Evolutionary conservation across 2,329 filamentous ascomycete genomes (phyloP), one percentile per base, ranked within the genome.

Genomic region (Sphaerulina vaccinii): DNA sequence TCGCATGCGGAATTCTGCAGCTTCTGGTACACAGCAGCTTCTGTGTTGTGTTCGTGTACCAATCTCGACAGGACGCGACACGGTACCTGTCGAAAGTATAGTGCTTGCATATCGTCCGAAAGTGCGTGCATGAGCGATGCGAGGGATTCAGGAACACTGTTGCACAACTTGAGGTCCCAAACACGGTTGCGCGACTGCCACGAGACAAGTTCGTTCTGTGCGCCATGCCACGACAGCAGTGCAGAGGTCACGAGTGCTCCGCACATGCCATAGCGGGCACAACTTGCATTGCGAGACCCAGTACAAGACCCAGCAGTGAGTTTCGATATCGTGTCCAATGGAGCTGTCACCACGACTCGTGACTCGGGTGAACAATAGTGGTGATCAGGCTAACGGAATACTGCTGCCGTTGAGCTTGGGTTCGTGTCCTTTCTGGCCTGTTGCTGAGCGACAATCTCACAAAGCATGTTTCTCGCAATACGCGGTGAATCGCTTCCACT

Each of bases 141-240:
- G 57, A 60, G 57, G 52, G 52, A 49, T 39, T 37, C 35, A 37
- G 35, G 35, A 5, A 37, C 50, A 40, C 32, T 23, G 57, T 54
- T 38, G 47, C 44, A 56, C 55, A 50, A 18, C 42, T 42, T 40
- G 23, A 21, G 48, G 24, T 51, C 39, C 42, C 46, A 44, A 53
- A 51, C 52, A 48, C 49, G 52, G 51, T 51, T 53, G 56, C 58
- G 47, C 57, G 55, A 58, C 52, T 51, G 57, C 57, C 61, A 63
- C 59, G 58, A 60, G 59, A 59, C 50, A 40, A 23, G 19, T 35
- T 33, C 46, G 42, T 35, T 40, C 40, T 15, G 51, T 52, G 49
- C 51, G 45, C 47, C 55, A 46, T 49, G 33, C 43, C 51, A 58
- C 55, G 35, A 44, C 53, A 42, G 45, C 40, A 38, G 42, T 32